Evolutionary conservation across 768 basidiomycete species (phyloP).

Genomic region (Gloeophyllum trabeum): DNA sequence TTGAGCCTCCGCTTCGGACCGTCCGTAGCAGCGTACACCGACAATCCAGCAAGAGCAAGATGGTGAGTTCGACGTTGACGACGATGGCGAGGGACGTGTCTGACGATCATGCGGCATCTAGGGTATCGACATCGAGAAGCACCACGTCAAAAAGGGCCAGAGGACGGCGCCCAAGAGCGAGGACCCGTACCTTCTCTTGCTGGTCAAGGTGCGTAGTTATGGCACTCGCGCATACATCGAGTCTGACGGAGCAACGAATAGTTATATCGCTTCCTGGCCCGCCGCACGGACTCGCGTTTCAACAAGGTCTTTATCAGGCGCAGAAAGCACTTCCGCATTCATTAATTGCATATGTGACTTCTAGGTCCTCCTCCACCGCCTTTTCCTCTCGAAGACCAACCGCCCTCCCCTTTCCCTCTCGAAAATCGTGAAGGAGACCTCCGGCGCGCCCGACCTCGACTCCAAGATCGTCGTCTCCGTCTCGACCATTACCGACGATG

Average conservation of each 20-base stretch:
- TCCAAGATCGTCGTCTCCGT: slow-evolving; percentile 85
- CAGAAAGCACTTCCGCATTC: slow-evolving; percentile 4
- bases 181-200: slow-evolving; percentile 96
- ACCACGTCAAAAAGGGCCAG: slow-evolving; percentile 98
- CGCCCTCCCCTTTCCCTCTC: slow-evolving; percentile 94
- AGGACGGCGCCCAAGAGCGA: slow-evolving; percentile 95
- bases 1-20: slow-evolving; percentile 32
- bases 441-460: slow-evolving; percentile 46
- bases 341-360: slow-evolving; percentile 14
- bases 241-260: slow-evolving; percentile 20
- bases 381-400: slow-evolving; percentile 97
- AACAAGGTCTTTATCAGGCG: slow-evolving; percentile 59
- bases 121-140: slow-evolving; percentile 93
- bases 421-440: slow-evolving; percentile 77
- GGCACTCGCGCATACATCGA: background rate
- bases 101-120: slow-evolving; percentile 16
- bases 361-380: slow-evolving; percentile 87
- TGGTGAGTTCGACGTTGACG: slow-evolving; percentile 57
- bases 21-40: slow-evolving; percentile 36
- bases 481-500: slow-evolving; percentile 91
- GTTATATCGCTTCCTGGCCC: slow-evolving; percentile 98
- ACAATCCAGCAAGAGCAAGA: slow-evolving; percentile 56
- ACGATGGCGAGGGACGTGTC: slow-evolving; percentile 11
- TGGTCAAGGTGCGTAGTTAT: slow-evolving; percentile 76
- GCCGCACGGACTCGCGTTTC: slow-evolving; percentile 90